phyloP scores from a whole-genome alignment of 352 stramenopile genomes.

The Aphanomyces cochlioides region DNA sequence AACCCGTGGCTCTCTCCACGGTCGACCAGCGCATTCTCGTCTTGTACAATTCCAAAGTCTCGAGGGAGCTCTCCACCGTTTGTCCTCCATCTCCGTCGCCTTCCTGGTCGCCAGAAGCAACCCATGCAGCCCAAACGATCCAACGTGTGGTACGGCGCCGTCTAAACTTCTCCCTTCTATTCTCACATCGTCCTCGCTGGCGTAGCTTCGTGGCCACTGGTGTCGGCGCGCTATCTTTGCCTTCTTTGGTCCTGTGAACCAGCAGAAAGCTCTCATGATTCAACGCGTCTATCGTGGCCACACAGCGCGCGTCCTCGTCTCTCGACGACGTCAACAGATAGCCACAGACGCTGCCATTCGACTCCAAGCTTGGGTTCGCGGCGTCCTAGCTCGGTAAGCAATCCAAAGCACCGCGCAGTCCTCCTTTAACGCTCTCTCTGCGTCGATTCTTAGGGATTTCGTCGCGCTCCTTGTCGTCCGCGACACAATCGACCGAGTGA shows the following conservation, averaged over 20 bases:
- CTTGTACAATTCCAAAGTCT: constrained; percentile 24
- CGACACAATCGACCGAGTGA: not conserved
- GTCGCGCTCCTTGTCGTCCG: not conserved
- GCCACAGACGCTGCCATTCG: not conserved
- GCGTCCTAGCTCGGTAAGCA: not conserved
- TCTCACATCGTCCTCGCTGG: no score
- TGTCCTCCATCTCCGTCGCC: not conserved
- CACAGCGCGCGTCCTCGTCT: not conserved
- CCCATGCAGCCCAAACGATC: constrained; percentile 9
- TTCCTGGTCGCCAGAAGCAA: not conserved
- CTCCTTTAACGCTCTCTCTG: not conserved
- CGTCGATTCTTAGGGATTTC: not conserved
- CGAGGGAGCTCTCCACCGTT: not conserved
- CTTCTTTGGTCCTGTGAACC: constrained; percentile 25
- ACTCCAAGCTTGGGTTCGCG: constrained; percentile 16
- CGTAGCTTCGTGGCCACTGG: not conserved
- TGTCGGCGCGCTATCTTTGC: not conserved
- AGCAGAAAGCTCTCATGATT: constrained; percentile 18
- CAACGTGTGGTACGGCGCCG: constrained; percentile 7
- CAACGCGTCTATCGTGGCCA: constrained; percentile 19
- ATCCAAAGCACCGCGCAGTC: not conserved
- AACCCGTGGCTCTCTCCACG: constrained; percentile 1
- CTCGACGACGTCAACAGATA: not conserved
- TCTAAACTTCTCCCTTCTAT: no score
- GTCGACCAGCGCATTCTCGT: constrained; percentile 25